Evolutionary conservation across 805 yeast species (phyloP).

Genomic region (fission yeast (Schizosaccharomyces pombe)): DNA sequence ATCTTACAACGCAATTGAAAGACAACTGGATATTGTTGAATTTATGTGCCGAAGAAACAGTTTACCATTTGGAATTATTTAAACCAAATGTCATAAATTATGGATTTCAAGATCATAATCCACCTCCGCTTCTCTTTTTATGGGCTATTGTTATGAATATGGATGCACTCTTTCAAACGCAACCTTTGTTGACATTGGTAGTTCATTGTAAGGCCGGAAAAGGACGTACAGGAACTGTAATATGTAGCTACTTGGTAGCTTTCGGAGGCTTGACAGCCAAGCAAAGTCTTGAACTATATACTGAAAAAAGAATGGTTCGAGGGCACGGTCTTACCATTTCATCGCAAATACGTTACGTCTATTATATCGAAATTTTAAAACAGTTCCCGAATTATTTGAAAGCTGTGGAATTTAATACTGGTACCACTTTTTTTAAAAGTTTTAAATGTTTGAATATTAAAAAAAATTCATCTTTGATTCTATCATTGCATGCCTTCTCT

Average conservation of each 20-base stretch:
- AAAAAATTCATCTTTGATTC: no score
- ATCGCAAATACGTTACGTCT: constrained; percentile 1
- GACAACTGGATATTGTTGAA: background rate
- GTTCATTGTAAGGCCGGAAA: constrained; percentile 5
- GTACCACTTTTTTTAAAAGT: no score
- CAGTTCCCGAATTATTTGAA: background rate
- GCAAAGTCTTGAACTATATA: background rate
- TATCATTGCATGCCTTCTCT: no score
- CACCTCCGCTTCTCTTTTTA: constrained; percentile 1
- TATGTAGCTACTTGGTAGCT: constrained; percentile 1
- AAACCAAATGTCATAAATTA: background rate
- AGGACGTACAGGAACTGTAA: constrained; percentile 3
- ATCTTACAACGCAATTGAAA: background rate
- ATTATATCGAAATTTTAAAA: background rate
- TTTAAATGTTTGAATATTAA: no score
- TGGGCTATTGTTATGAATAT: background rate
- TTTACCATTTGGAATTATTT: background rate
- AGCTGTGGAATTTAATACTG: background rate
- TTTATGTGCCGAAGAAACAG: constrained; percentile 1
- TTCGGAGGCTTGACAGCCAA: background rate
- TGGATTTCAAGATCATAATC: constrained; percentile 3
- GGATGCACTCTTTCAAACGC: background rate
- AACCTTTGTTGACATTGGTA: background rate
- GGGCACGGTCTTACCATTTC: background rate
- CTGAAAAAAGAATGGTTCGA: background rate